Evolutionary conservation across 1,284 basidiomycete species (phyloP).

Genomic region (Apiotrichum domesticum): DNA sequence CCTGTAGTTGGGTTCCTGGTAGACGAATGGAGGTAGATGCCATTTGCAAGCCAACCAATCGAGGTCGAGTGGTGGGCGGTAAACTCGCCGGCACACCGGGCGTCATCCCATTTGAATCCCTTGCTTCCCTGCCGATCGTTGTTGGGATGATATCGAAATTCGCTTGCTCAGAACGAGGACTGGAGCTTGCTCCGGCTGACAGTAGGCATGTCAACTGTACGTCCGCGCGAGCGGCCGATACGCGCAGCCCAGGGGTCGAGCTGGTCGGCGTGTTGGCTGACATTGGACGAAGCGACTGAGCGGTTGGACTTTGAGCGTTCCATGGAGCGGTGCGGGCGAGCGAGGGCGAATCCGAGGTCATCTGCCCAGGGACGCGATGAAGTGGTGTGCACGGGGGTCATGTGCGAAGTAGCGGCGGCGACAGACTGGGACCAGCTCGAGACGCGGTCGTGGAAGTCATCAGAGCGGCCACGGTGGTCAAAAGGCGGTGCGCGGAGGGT

Average conservation of each 20-base stretch:
- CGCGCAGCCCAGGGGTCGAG: conserved; percentile 6
- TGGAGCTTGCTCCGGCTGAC: not conserved
- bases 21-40: too few relatives aligned
- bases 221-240: conserved; percentile 5
- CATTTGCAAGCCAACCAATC: too few relatives aligned
- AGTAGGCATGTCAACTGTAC: conserved; percentile 5
- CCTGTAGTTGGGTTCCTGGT: too few relatives aligned
- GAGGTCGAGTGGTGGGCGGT: too few relatives aligned
- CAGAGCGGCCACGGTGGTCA: conserved; percentile 3
- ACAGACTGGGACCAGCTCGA: not conserved
- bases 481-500: not conserved
- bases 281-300: not conserved
- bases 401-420: conserved; percentile 1
- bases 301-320: not conserved
- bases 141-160: too few relatives aligned
- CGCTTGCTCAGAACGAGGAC: too few relatives aligned
- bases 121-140: too few relatives aligned
- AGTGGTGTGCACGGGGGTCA: not conserved
- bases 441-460: conserved; percentile 6
- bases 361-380: not conserved
- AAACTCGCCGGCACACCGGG: too few relatives aligned
- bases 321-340: not conserved
- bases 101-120: too few relatives aligned
- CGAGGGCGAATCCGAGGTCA: not conserved
- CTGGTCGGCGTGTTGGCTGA: not conserved